Base-by-base conservation (phyloP, 106 monocot genomes). In the Agapanthus africanus region DNA sequence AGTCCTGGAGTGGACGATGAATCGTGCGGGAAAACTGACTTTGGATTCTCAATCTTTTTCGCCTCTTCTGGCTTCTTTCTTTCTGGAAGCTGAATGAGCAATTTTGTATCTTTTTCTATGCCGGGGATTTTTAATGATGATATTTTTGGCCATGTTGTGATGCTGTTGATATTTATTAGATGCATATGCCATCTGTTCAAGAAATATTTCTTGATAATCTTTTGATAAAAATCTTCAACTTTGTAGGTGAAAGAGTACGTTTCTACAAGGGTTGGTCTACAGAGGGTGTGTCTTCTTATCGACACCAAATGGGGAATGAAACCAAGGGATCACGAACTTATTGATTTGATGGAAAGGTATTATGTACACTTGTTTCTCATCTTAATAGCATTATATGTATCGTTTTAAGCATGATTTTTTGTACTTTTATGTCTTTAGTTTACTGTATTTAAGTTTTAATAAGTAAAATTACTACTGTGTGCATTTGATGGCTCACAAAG, bases 251-350 rank as follows among this genome's bases (percentile, higher is more conserved):
- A 93, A 63, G 99, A 99, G 82, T 99, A 93, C 78, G 93, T 99
- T 13, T 90, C 90, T 5, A 93, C 90, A 26, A 68, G 99, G 40
- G 83, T 79, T 27, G 90, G 93, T 44, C 68, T 99, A 16, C 56
- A 84, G 62, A 93, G 81, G 68, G 99, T 99, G 39, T 99, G 99
- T 73, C 85, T 99, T 78, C 87, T 99, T 70, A 70, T 99, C 51
- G 93, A 99, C 71, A 89, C 93, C n/a, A 90, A 99, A 81, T 90
- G 99, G 87, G 99, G 99, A 31, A 90, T 99, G 90, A 99, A 93
- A 79, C 79, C 87, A 26, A 75, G 89, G 71, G 99, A 99, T 59
- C 80, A 87, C 59, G 99, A 99, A 72, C 93, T 99, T 14, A 72
- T 99, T 76, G 90, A 93, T 31, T 75, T 93, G 59, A 99, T 99